Conservation (phyloP, 208 protist genomes). For the Crithidia sp. region DNA sequence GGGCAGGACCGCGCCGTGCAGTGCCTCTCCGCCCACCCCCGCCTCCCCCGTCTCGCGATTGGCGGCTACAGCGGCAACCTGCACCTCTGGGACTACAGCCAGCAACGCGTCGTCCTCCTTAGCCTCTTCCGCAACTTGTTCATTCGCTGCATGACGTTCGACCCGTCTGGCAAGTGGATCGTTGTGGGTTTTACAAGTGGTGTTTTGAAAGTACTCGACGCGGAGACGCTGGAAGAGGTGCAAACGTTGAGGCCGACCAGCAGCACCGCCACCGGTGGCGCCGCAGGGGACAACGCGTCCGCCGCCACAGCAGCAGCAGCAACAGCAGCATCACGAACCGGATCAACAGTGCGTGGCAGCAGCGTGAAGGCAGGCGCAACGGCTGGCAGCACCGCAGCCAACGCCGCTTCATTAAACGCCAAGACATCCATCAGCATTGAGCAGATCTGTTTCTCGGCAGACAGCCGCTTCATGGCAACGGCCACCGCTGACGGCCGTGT, state of each 20-base stretch:
- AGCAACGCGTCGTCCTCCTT: constrained; percentile 72
- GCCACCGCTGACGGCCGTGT: constrained; percentile 83
- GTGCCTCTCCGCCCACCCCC: constrained; percentile 85
- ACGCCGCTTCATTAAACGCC: constrained; percentile 6
- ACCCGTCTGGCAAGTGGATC: constrained; percentile 81
- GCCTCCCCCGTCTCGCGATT: constrained; percentile 82
- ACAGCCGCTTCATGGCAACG: constrained; percentile 81
- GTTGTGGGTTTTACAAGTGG: constrained; percentile 94
- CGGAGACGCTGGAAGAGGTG: constrained; percentile 79
- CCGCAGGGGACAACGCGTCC: neutral
- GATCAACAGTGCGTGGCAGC: neutral
- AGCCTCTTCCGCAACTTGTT: constrained; percentile 83
- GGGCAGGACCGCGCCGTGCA: constrained; percentile 89
- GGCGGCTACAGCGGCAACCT: constrained; percentile 84
- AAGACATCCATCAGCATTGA: constrained; percentile 74
- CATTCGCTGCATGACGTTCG: constrained; percentile 88
- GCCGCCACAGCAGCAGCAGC: constrained; percentile 9
- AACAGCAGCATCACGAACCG: neutral
- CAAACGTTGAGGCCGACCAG: constrained; percentile 60
- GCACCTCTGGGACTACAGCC: constrained; percentile 93
- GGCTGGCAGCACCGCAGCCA: too few species aligned
- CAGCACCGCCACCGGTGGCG: neutral
- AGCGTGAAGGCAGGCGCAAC: too few species aligned
- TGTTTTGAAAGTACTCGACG: constrained; percentile 91
- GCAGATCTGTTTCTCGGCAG: constrained; percentile 84